phyloP scores from a whole-genome alignment of 1,139 yeast genomes.

The Saccharomyces hybrid region DNA sequence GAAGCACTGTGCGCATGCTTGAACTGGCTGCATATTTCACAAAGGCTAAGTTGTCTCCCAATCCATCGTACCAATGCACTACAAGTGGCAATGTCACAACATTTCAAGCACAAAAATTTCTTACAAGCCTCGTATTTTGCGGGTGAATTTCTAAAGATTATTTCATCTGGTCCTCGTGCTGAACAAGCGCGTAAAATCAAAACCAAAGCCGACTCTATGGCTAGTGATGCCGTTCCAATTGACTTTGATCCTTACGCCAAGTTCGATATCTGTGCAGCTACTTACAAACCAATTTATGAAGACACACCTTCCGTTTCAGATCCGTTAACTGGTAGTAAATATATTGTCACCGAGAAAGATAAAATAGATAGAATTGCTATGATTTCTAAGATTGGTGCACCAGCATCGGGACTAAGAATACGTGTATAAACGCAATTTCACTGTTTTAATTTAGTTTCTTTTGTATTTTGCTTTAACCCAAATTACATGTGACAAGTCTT shows the following conservation, averaged over 20 bases:
- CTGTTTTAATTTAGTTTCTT: not conserved
- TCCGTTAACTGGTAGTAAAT: slow-evolving; percentile 87
- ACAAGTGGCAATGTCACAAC: slow-evolving; percentile 91
- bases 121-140: slow-evolving; percentile 91
- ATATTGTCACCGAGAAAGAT: slow-evolving; percentile 72
- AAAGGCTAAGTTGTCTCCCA: slow-evolving; percentile 68
- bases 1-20: slow-evolving; percentile 72
- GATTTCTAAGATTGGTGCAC: slow-evolving; percentile 80
- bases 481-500: not conserved
- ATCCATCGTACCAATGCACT: slow-evolving; percentile 82
- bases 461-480: not conserved
- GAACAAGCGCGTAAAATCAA: slow-evolving; percentile 84
- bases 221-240: slow-evolving; percentile 79
- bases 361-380: slow-evolving; percentile 67
- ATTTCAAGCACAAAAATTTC: slow-evolving; percentile 79
- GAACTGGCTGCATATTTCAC: slow-evolving; percentile 96
- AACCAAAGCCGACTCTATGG: slow-evolving; percentile 67
- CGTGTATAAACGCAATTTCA: not conserved
- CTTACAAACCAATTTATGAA: slow-evolving; percentile 81
- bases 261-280: slow-evolving; percentile 81
- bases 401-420: slow-evolving; percentile 82
- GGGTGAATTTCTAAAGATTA: slow-evolving; percentile 62
- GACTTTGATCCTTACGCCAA: slow-evolving; percentile 91
- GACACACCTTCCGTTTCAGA: slow-evolving; percentile 65
- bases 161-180: slow-evolving; percentile 68